These are phyloP conservation scores for Dactylellina cionopaga DNA, from an alignment of 2,329 filamentous ascomycete genomes.

Conservation along the genomic window DNA sequence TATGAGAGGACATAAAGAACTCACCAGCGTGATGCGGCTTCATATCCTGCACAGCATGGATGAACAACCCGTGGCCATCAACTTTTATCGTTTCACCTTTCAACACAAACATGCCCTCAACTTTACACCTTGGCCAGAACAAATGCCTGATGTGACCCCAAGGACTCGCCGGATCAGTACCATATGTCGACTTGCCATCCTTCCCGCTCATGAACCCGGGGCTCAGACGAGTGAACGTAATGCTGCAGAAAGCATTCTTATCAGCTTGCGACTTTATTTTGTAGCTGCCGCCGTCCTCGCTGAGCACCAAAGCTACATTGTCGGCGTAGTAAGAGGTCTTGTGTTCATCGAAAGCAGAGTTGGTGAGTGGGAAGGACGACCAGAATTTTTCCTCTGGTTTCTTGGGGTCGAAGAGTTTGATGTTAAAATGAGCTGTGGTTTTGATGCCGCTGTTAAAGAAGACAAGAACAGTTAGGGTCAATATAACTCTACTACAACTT, in stretches of 20 bases:
- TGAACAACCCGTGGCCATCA: constrained; percentile 80
- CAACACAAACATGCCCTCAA: constrained; percentile 76
- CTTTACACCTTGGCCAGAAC: constrained; percentile 89
- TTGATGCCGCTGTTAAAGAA: constrained; percentile 75
- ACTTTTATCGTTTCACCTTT: constrained; percentile 83
- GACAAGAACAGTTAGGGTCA: too few relatives aligned
- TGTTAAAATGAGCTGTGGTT: constrained; percentile 92
- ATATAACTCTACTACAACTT: too few relatives aligned
- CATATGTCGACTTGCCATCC: constrained; percentile 84
- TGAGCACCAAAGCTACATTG: constrained; percentile 84
- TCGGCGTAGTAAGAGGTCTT: constrained; percentile 86
- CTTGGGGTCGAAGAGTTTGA: constrained; percentile 81
- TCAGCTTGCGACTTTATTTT: constrained; percentile 91
- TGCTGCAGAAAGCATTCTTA: constrained; percentile 80
- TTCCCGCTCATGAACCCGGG: constrained; percentile 87
- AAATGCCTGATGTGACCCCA: constrained; percentile 93
- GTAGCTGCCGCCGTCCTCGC: constrained; percentile 82
- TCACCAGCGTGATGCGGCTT: constrained; percentile 93
- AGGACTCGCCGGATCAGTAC: constrained; percentile 83
- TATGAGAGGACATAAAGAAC: constrained; percentile 41
- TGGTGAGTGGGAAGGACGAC: constrained; percentile 80
- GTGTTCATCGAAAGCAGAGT: constrained; percentile 85
- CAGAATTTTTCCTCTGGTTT: constrained; percentile 76
- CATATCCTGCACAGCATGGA: constrained; percentile 94
- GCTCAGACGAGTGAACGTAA: constrained; percentile 78